Evolutionary conservation across 768 basidiomycete genomes (phyloP).

Genomic region (Kwoniella sp.): DNA sequence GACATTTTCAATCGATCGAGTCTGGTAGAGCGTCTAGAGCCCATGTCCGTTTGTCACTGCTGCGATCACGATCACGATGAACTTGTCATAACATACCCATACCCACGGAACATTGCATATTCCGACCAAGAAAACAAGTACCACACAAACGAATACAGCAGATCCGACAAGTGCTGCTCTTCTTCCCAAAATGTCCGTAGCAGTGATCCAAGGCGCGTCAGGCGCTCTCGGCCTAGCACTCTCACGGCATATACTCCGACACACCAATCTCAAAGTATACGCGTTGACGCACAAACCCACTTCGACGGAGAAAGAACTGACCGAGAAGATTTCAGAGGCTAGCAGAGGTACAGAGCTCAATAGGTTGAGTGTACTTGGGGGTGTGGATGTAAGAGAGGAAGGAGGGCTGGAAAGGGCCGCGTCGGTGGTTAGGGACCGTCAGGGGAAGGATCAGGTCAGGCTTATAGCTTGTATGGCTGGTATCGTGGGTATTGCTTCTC

Average conservation of each 20-base stretch:
- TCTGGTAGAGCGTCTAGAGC: too few relatives aligned
- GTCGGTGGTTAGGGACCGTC: conserved; percentile 47
- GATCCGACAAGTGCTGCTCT: too few relatives aligned
- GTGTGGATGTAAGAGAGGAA: conserved; percentile 56
- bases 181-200: conserved; percentile 49
- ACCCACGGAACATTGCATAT: background rate
- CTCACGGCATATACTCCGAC: conserved; percentile 51
- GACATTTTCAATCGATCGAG: conserved; percentile 4
- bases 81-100: too few relatives aligned
- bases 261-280: conserved; percentile 56
- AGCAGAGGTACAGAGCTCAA: conserved; percentile 26
- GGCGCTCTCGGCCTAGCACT: conserved; percentile 52
- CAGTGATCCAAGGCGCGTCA: conserved; percentile 51
- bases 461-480: conserved; percentile 58
- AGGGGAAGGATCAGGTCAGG: conserved; percentile 53
- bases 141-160: too few relatives aligned
- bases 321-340: background rate
- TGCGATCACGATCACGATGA: too few relatives aligned
- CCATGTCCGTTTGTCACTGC: too few relatives aligned
- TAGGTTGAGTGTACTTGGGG: conserved; percentile 49
- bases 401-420: conserved; percentile 54
- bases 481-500: conserved; percentile 46
- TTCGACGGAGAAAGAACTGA: conserved; percentile 18
- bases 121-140: too few relatives aligned
- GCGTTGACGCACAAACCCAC: conserved; percentile 53